Conservation (phyloP, 345 rosid genomes). For the Citrus maxima region DNA sequence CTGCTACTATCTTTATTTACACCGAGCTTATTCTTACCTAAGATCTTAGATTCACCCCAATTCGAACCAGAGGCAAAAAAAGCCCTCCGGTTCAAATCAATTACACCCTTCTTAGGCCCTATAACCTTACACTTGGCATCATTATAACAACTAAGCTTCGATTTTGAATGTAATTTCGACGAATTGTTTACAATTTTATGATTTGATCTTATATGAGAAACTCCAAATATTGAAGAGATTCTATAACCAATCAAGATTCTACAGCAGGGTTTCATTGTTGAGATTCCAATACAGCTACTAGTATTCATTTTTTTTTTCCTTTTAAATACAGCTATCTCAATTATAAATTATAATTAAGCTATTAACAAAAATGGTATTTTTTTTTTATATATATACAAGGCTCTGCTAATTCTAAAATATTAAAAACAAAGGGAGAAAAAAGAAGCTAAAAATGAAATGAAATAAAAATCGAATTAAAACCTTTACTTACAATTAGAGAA, state of each 20-base stretch:
- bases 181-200: constrained; percentile 32
- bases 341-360: not conserved
- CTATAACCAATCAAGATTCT: constrained; percentile 53
- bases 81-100: constrained; percentile 42
- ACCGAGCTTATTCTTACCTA: constrained; percentile 16
- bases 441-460: not conserved
- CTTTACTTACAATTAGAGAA: constrained; percentile 30
- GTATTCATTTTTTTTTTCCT: constrained; percentile 43
- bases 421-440: constrained; percentile 25
- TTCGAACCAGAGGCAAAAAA: constrained; percentile 58
- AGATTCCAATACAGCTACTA: constrained; percentile 54
- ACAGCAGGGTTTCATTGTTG: constrained; percentile 78
- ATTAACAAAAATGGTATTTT: not conserved
- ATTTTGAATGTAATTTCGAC: constrained; percentile 53
- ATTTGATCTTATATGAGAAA: constrained; percentile 31
- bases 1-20: constrained; percentile 36
- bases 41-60: constrained; percentile 39
- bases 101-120: constrained; percentile 24
- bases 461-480: not conserved
- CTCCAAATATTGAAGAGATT: constrained; percentile 55
- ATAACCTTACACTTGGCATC: constrained; percentile 21
- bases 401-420: constrained; percentile 34
- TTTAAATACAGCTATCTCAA: not conserved
- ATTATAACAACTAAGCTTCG: constrained; percentile 26
- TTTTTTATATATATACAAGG: not conserved